phyloP scores from a whole-genome alignment of 208 protist genomes.

The Leishmania mexicana region DNA sequence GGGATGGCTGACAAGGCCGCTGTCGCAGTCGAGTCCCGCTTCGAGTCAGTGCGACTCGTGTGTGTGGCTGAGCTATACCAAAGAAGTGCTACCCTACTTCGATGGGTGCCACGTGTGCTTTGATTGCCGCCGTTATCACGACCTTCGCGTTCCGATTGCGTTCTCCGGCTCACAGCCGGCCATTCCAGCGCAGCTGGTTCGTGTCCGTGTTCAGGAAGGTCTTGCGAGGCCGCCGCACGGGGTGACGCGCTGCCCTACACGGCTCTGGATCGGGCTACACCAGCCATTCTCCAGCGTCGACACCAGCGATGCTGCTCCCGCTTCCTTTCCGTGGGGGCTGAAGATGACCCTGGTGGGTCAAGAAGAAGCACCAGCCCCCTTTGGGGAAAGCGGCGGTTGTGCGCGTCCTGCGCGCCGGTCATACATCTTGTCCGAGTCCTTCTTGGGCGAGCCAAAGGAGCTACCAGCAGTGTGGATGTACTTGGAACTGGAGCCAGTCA shows the following conservation, averaged over 20 bases:
- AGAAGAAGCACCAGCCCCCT: conserved; percentile 19
- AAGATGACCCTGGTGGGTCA: conserved; percentile 48
- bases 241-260: conserved; percentile 22
- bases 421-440: conserved; percentile 61
- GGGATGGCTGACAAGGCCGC: not conserved
- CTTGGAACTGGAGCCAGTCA: conserved; percentile 48
- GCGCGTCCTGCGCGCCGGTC: conserved; percentile 20
- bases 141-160: conserved; percentile 46
- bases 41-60: conserved; percentile 29
- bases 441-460: conserved; percentile 44
- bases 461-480: conserved; percentile 74
- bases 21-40: not conserved
- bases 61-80: conserved; percentile 43
- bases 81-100: conserved; percentile 46
- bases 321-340: conserved; percentile 29
- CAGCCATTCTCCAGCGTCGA: conserved; percentile 31
- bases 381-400: not conserved
- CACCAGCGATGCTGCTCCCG: not conserved
- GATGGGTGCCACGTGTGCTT: conserved; percentile 59
- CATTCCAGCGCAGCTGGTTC: conserved; percentile 39
- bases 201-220: conserved; percentile 33
- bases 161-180: conserved; percentile 33
- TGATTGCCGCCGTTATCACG: conserved; percentile 66
- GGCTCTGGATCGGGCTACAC: conserved; percentile 73
- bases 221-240: not conserved